A percentile compares a stretch with the other conserved stretches of the same genome.
These are phyloP conservation scores for Amphicarpaea edgeworthii DNA, from an alignment of 306 rosid species.

Conservation along the genomic window DNA sequence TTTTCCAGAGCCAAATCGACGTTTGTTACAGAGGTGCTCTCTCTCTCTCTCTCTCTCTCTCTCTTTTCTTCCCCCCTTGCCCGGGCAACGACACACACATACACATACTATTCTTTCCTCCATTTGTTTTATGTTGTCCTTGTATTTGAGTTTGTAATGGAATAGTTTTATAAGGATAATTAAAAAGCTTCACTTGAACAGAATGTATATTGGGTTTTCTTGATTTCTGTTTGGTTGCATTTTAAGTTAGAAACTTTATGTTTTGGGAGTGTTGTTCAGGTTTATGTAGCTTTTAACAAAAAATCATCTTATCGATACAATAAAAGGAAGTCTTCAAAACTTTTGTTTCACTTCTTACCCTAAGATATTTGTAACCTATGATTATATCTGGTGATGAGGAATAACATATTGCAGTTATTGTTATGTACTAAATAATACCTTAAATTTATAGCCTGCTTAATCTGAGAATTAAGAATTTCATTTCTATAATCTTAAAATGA, in stretches of 20 bases:
- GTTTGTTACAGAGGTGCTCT: slow-evolving; percentile 83
- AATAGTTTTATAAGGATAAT: slow-evolving; percentile 4
- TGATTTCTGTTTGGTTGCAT: background rate
- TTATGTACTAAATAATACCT: background rate
- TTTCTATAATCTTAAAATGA: background rate
- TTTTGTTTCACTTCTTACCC: background rate
- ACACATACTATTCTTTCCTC: background rate
- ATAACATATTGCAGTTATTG: background rate
- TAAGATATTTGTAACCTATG: background rate
- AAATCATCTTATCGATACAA: background rate
- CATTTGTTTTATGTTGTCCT: slow-evolving; percentile 20
- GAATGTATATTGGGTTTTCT: slow-evolving; percentile 3
- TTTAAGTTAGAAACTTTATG: background rate
- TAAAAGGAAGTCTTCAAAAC: background rate
- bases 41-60: background rate
- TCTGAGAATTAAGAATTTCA: background rate
- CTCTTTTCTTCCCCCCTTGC: background rate
- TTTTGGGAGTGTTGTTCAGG: background rate
- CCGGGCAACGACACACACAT: background rate
- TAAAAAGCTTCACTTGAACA: background rate
- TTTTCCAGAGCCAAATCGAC: slow-evolving; percentile 98
- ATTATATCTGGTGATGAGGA: background rate
- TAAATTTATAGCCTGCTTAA: background rate
- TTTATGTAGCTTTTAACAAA: background rate
- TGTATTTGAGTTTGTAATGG: slow-evolving; percentile 23